Evolutionary conservation across 768 basidiomycete species (phyloP).

Genomic region (Termitomyces sp.): DNA sequence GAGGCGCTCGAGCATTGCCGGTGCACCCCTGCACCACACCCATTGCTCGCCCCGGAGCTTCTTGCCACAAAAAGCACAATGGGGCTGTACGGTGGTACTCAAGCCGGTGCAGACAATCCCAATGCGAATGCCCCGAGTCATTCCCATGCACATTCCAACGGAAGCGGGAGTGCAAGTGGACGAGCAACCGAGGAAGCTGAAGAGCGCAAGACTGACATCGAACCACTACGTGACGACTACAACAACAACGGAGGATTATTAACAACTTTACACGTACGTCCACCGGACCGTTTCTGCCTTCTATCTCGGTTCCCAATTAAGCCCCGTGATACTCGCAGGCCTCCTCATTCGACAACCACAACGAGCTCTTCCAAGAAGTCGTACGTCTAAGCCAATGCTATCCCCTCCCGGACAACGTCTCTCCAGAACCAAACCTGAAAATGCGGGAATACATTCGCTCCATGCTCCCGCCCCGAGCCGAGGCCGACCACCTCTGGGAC

Average conservation of each 20-base stretch:
- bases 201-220: constrained; percentile 17
- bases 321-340: not conserved
- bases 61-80: constrained; percentile 55
- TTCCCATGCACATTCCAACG: not conserved
- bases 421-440: constrained; percentile 47
- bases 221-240: constrained; percentile 3
- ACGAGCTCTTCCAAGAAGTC: constrained; percentile 37
- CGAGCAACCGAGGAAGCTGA: constrained; percentile 6
- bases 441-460: constrained; percentile 53
- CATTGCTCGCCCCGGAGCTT: constrained; percentile 46
- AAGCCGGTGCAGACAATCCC: constrained; percentile 14
- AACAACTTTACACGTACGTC: constrained; percentile 4
- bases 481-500: constrained; percentile 59
- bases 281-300: not conserved
- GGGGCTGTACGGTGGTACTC: constrained; percentile 40
- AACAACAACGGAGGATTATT: not conserved
- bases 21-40: constrained; percentile 33
- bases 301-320: not conserved
- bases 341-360: constrained; percentile 18
- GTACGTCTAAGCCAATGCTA: constrained; percentile 53
- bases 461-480: constrained; percentile 50
- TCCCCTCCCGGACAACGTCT: constrained; percentile 43
- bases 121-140: not conserved
- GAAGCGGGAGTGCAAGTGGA: not conserved
- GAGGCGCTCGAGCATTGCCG: constrained; percentile 42